These are phyloP conservation scores for Penicillium flavigenum DNA, from an alignment of 495 filamentous ascomycete species.

Conservation along the genomic window DNA sequence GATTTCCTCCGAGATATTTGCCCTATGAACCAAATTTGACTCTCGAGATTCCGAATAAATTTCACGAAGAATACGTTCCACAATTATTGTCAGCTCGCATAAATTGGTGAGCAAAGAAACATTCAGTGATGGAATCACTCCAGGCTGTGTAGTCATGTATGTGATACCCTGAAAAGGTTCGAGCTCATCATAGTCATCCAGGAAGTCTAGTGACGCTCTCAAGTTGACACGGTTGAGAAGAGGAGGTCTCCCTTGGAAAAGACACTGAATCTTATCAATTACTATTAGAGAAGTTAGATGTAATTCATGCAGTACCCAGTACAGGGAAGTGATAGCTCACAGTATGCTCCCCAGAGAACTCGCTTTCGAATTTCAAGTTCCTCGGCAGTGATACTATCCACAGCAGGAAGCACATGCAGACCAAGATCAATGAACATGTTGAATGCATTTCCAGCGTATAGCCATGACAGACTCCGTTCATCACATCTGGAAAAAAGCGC, in stretches of 20 bases:
- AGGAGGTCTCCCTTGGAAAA: constrained; percentile 35
- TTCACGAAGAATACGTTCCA: constrained; percentile 32
- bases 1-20: constrained; percentile 23
- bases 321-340: constrained; percentile 20
- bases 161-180: constrained; percentile 32
- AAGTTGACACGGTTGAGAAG: constrained; percentile 31
- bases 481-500: constrained; percentile 40
- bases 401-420: constrained; percentile 34
- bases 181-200: constrained; percentile 37
- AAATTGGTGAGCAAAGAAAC: constrained; percentile 33
- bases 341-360: constrained; percentile 43
- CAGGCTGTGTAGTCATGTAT: constrained; percentile 17
- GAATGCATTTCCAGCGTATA: constrained; percentile 47
- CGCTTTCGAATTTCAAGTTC: constrained; percentile 44
- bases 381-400: constrained; percentile 30
- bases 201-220: constrained; percentile 30
- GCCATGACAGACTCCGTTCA: constrained; percentile 46
- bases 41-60: constrained; percentile 33
- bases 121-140: constrained; percentile 26
- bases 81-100: constrained; percentile 33
- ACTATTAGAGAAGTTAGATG: constrained; percentile 7
- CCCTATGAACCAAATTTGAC: constrained; percentile 17
- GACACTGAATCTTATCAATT: constrained; percentile 38
- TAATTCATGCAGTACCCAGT: neutral
- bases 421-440: constrained; percentile 50